These are phyloP conservation scores for Isabelozyma rhagii DNA, from an alignment of 805 yeast genomes.

Conservation along the genomic window DNA sequence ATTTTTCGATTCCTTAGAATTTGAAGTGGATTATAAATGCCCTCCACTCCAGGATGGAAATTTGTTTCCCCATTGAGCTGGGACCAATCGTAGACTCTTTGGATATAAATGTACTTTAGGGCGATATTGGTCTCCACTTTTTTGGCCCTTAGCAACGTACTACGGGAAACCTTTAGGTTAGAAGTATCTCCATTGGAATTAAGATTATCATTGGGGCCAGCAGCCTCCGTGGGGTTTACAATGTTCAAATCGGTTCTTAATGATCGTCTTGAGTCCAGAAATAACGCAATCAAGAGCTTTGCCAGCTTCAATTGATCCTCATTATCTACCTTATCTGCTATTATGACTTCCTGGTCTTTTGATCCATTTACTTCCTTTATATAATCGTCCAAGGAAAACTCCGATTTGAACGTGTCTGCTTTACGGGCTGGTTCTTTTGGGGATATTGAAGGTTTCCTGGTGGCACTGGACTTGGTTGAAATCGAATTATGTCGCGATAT, in stretches of 20 bases:
- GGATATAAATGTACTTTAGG: conserved; percentile 47
- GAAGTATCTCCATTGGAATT: conserved; percentile 1
- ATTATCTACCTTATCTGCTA: neutral
- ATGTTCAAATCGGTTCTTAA: conserved; percentile 43
- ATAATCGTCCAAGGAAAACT: conserved; percentile 2
- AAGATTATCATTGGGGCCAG: conserved; percentile 2
- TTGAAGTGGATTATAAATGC: conserved; percentile 78
- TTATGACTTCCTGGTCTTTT: neutral
- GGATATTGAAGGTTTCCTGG: neutral
- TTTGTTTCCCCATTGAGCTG: conserved; percentile 13
- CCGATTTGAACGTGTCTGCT: conserved; percentile 7
- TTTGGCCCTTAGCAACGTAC: conserved; percentile 46
- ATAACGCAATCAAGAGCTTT: conserved; percentile 31
- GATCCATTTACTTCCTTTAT: neutral
- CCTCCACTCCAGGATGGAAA: conserved; percentile 53
- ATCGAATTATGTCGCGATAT: neutral
- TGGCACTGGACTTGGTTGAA: neutral
- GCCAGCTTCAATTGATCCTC: conserved; percentile 14
- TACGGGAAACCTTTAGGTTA: conserved; percentile 21
- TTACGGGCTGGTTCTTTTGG: neutral
- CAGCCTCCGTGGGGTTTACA: conserved; percentile 22
- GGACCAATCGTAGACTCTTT: conserved; percentile 32
- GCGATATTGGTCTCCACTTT: conserved; percentile 47
- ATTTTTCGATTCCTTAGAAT: conserved; percentile 69
- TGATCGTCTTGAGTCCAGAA: conserved; percentile 40